Conservation (phyloP, 2,329 filamentous ascomycete genomes). For the Ophidiomyces ophidiicola region DNA sequence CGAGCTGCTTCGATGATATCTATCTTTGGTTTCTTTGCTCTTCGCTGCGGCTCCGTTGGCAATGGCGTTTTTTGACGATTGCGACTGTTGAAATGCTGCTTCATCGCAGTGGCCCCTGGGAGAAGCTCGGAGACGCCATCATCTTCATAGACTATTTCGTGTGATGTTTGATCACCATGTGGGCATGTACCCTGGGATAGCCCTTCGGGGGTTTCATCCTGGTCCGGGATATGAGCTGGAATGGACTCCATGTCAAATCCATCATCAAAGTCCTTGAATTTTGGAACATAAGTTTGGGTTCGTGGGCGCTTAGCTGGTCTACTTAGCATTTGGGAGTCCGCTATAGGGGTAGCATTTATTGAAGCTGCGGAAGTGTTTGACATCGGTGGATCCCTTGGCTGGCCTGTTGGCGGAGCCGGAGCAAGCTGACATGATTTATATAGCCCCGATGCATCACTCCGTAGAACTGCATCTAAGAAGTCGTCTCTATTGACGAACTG, state of each 20-base stretch:
- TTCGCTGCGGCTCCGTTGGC: constrained; percentile 25
- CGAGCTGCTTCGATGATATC: constrained; percentile 56
- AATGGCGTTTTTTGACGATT: constrained; percentile 28
- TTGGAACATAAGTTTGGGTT: constrained; percentile 26
- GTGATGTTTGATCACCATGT: too few relatives aligned
- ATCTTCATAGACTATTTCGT: constrained; percentile 28
- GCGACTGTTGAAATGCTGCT: constrained; percentile 58
- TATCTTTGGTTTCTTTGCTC: constrained; percentile 45
- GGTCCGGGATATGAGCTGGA: constrained; percentile 26
- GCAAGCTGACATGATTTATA: constrained; percentile 47
- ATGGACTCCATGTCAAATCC: constrained; percentile 39
- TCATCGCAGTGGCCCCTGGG: constrained; percentile 64
- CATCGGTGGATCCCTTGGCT: neutral
- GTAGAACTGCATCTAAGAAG: constrained; percentile 79
- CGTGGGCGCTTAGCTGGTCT: constrained; percentile 18
- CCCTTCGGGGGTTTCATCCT: constrained; percentile 16
- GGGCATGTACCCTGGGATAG: constrained; percentile 13
- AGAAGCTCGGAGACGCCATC: constrained; percentile 61
- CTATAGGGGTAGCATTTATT: neutral
- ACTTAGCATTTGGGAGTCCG: constrained; percentile 15
- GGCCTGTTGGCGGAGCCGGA: constrained; percentile 1
- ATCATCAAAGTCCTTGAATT: constrained; percentile 64
- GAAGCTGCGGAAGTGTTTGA: neutral
- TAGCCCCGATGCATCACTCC: constrained; percentile 61
- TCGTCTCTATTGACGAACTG: constrained; percentile 79